Evolutionary conservation across 2,329 filamentous ascomycete species (phyloP).

Genomic region (Keithomyces neogunnii): DNA sequence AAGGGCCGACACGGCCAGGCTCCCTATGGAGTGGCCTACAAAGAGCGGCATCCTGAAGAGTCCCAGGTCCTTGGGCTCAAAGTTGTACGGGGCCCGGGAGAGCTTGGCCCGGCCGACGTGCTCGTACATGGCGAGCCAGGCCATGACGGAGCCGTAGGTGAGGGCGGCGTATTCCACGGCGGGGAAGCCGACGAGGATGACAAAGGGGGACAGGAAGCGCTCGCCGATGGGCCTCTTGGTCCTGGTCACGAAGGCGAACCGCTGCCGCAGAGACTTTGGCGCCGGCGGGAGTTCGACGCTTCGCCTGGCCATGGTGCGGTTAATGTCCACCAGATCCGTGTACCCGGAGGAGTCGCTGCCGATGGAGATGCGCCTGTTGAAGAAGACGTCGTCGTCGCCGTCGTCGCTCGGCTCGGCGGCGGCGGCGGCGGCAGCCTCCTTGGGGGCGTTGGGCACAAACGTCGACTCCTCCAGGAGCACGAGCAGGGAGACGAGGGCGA

Average conservation of each 20-base stretch:
- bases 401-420: background rate
- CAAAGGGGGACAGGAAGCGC: slow-evolving; percentile 9
- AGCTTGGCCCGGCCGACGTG: slow-evolving; percentile 12
- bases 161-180: slow-evolving; percentile 29
- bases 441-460: background rate
- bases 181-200: slow-evolving; percentile 14
- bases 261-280: slow-evolving; percentile 11
- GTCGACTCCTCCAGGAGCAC: slow-evolving; percentile 6
- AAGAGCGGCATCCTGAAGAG: slow-evolving; percentile 20
- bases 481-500: slow-evolving; percentile 3
- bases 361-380: background rate
- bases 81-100: slow-evolving; percentile 21
- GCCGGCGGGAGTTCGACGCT: background rate
- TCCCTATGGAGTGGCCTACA: slow-evolving; percentile 27
- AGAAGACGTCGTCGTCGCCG: background rate
- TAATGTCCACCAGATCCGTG: background rate
- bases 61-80: slow-evolving; percentile 14
- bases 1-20: slow-evolving; percentile 25
- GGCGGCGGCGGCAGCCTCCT: background rate
- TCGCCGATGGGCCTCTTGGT: slow-evolving; percentile 8
- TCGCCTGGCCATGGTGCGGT: background rate
- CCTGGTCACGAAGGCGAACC: slow-evolving; percentile 13
- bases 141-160: slow-evolving; percentile 29
- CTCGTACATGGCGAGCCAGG: slow-evolving; percentile 22
- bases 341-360: background rate